phyloP scores from a whole-genome alignment of 1,139 yeast genomes.

The Yamadazyma triangularis region DNA sequence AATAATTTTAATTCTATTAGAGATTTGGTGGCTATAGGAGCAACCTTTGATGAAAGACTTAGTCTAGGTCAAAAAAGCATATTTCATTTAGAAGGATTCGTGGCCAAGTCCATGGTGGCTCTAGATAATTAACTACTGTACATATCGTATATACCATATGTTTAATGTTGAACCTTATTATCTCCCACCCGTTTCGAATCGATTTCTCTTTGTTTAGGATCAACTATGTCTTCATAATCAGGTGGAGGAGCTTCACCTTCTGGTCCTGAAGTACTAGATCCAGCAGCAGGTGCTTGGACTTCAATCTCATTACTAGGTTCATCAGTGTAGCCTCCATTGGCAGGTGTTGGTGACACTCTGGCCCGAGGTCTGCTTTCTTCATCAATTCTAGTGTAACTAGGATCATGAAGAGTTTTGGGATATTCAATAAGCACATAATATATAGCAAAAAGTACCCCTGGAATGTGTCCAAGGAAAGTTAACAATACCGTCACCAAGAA shows the following conservation, averaged over 20 bases:
- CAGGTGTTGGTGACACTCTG: slow-evolving; percentile 1
- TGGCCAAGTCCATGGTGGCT: slow-evolving; percentile 76
- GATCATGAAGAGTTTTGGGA: slow-evolving; percentile 11
- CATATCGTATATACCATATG: not conserved
- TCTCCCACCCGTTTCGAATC: slow-evolving; percentile 23
- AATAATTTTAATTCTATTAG: slow-evolving; percentile 30
- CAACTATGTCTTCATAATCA: slow-evolving; percentile 10
- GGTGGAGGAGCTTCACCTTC: slow-evolving; percentile 13
- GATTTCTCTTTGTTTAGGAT: slow-evolving; percentile 4
- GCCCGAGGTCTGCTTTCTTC: slow-evolving; percentile 14
- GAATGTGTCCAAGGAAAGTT: slow-evolving; percentile 35
- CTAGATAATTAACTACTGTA: slow-evolving; percentile 1
- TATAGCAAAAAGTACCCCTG: slow-evolving; percentile 32
- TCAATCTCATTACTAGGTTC: slow-evolving; percentile 2
- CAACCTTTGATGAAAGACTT: slow-evolving; percentile 82
- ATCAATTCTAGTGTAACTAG: slow-evolving; percentile 20
- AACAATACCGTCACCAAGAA: slow-evolving; percentile 31
- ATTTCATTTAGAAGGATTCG: slow-evolving; percentile 91
- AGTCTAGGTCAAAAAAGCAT: slow-evolving; percentile 85
- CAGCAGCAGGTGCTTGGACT: slow-evolving; percentile 5
- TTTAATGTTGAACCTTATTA: slow-evolving; percentile 25
- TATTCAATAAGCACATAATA: slow-evolving; percentile 26
- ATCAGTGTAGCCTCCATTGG: slow-evolving; percentile 1
- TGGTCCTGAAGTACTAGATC: slow-evolving; percentile 6
- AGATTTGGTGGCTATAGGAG: slow-evolving; percentile 61